A percentile compares a stretch with the other conserved stretches of the same genome.
Conservation (phyloP, 2,329 filamentous ascomycete genomes). For the Cladorrhinum sp. region DNA sequence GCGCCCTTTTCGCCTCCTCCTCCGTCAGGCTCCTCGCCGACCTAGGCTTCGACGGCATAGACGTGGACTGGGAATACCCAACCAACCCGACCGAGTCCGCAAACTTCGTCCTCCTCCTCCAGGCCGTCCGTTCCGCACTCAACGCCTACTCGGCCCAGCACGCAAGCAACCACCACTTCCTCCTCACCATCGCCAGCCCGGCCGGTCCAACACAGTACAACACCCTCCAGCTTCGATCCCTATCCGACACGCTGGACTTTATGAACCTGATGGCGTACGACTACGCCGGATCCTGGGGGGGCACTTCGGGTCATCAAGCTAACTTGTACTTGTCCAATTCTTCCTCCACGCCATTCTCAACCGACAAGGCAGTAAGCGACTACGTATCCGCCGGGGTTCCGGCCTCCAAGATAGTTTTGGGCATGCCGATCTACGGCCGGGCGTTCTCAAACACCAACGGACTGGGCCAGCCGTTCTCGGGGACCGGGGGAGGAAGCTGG, state of each 20-base stretch:
- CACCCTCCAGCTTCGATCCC: conserved; percentile 43
- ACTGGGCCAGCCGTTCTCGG: conserved; percentile 60
- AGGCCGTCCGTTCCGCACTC: conserved; percentile 44
- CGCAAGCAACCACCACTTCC: conserved; percentile 48
- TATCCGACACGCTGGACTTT: conserved; percentile 49
- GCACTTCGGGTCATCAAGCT: conserved; percentile 62
- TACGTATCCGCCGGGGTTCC: conserved; percentile 65
- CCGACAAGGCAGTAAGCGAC: conserved; percentile 59
- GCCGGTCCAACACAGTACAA: conserved; percentile 48
- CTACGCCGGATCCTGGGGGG: conserved; percentile 67
- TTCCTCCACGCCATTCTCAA: conserved; percentile 66
- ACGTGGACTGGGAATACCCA: conserved; percentile 44
- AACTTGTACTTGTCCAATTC: conserved; percentile 61
- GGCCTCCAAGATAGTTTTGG: conserved; percentile 66
- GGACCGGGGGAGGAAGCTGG: conserved; percentile 66
- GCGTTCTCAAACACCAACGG: conserved; percentile 63
- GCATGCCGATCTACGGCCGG: conserved; percentile 78
- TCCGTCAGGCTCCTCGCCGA: conserved; percentile 70
- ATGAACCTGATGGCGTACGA: conserved; percentile 72
- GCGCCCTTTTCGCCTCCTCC: conserved; percentile 64
- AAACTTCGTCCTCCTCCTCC: conserved; percentile 46
- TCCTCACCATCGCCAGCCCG: conserved; percentile 52
- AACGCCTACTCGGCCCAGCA: conserved; percentile 46
- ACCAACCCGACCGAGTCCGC: conserved; percentile 38
- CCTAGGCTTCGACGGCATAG: conserved; percentile 58